Conservation (phyloP, 2,329 filamentous ascomycete genomes). For the Macrophomina tecta region DNA sequence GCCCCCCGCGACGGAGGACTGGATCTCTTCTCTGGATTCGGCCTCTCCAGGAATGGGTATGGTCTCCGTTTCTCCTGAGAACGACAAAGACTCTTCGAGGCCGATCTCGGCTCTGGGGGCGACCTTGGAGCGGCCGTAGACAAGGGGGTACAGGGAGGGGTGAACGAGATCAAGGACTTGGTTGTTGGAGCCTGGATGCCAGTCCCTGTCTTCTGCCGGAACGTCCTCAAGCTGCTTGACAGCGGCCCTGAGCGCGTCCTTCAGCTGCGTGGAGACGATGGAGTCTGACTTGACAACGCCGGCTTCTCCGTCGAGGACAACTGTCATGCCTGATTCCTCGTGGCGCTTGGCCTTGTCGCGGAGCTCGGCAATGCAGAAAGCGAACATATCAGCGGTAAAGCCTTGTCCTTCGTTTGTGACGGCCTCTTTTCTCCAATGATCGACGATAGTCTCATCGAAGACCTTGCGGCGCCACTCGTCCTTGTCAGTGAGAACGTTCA, state of each 20-base stretch:
- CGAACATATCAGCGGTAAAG: conserved; percentile 30
- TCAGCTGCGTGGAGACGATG: conserved; percentile 46
- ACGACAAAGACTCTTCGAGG: conserved; percentile 29
- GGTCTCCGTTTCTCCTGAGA: conserved; percentile 27
- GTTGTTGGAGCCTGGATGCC: conserved; percentile 63
- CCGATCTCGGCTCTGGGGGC: conserved; percentile 29
- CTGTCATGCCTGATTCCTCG: conserved; percentile 46
- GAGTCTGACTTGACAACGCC: conserved; percentile 61
- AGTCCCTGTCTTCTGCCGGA: conserved; percentile 60
- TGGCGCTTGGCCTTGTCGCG: conserved; percentile 55
- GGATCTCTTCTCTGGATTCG: not conserved
- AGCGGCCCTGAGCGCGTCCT: conserved; percentile 52
- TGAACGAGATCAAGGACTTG: conserved; percentile 67
- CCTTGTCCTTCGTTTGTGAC: conserved; percentile 24
- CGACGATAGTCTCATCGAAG: conserved; percentile 39
- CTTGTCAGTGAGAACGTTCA: conserved; percentile 51
- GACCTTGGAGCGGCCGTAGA: conserved; percentile 34
- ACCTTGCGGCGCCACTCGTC: conserved; percentile 49
- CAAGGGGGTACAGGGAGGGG: conserved; percentile 53
- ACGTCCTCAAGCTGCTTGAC: conserved; percentile 55
- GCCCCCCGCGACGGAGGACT: not conserved
- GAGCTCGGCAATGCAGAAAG: conserved; percentile 51
- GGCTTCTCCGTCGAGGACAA: conserved; percentile 51
- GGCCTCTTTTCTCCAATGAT: conserved; percentile 42
- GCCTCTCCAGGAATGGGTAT: conserved; percentile 15